Conservation (phyloP, 768 basidiomycete species). For the Phanerodontia chrysosporium region DNA sequence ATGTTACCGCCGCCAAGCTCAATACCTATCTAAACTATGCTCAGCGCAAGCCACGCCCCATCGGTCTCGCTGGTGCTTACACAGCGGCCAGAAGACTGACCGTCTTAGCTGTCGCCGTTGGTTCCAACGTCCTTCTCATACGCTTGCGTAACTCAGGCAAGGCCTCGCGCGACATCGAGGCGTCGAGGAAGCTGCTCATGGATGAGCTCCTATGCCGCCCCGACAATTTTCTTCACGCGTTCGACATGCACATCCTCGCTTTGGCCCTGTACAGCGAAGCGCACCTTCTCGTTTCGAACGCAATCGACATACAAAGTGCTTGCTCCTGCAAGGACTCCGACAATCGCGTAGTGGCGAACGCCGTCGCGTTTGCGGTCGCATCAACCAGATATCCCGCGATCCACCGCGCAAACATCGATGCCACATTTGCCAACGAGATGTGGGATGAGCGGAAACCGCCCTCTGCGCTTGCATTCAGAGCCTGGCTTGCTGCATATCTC, state of each 20-base stretch:
- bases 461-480: constrained; percentile 19
- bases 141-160: constrained; percentile 17
- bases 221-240: constrained; percentile 44
- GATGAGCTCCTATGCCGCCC: constrained; percentile 42
- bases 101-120: constrained; percentile 43
- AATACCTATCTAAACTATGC: constrained; percentile 10
- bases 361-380: constrained; percentile 32
- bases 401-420: constrained; percentile 18
- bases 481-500: constrained; percentile 34
- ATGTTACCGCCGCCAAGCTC: constrained; percentile 17
- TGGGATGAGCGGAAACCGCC: constrained; percentile 15
- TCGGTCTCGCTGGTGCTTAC: constrained; percentile 53
- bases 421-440: constrained; percentile 15
- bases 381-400: constrained; percentile 13
- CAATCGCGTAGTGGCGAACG: constrained; percentile 35
- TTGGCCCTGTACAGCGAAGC: constrained; percentile 44
- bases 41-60: constrained; percentile 14
- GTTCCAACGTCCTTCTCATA: constrained; percentile 21
- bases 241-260: constrained; percentile 48
- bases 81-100: constrained; percentile 36
- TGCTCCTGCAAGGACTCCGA: constrained; percentile 32
- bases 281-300: constrained; percentile 40
- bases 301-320: constrained; percentile 56
- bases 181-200: constrained; percentile 29
- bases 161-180: constrained; percentile 15